phyloP scores from a whole-genome alignment of 2,329 filamentous ascomycete species.

The Chrysoporthe deuterocubensis region DNA sequence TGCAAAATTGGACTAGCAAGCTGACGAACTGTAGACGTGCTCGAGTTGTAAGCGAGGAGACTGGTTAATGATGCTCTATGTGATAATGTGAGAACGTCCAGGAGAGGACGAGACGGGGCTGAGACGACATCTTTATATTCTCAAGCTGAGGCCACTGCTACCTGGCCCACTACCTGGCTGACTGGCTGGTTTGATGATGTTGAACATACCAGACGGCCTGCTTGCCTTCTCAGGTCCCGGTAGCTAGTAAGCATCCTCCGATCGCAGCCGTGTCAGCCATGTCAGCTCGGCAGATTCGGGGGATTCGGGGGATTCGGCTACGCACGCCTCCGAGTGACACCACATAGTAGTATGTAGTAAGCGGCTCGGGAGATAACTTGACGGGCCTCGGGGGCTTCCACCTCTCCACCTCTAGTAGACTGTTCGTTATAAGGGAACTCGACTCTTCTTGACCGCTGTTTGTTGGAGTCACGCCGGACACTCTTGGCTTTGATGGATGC shows the following conservation, averaged over 20 bases:
- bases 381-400: no score
- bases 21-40: neutral
- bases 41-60: neutral
- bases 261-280: neutral
- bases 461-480: no score
- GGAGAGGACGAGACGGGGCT: neutral
- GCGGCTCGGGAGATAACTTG: no score
- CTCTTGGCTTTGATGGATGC: no score
- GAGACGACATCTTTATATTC: no score
- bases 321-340: neutral
- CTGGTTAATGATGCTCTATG: no score
- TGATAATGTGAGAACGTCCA: no score
- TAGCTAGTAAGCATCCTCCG: neutral
- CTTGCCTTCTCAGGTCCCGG: neutral
- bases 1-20: neutral
- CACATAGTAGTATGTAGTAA: no score
- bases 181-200: neutral
- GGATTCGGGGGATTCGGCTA: neutral
- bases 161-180: neutral
- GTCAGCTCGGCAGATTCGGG: constrained; percentile 15
- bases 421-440: no score
- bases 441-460: no score
- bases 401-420: no score
- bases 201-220: neutral
- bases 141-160: neutral